Evolutionary conservation across 768 basidiomycete species (phyloP).

Genomic region (Hygrophorus russula): DNA sequence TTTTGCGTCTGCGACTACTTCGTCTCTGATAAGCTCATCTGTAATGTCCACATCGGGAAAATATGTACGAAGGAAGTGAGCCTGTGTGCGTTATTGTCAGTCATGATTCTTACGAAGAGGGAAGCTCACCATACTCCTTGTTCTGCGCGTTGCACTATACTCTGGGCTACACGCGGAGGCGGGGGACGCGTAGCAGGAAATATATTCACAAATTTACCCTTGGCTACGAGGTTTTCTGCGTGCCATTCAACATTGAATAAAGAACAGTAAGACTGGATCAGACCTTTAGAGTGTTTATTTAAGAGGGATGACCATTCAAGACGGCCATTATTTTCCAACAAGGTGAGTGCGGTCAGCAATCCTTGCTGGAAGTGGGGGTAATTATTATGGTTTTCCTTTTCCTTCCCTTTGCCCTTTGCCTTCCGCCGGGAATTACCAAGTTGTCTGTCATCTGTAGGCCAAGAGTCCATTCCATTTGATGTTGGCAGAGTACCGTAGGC

Average conservation of each 20-base stretch:
- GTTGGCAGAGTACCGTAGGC: background rate
- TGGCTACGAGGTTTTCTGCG: conserved; percentile 10
- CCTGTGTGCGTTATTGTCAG: conserved; percentile 24
- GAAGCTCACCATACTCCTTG: conserved; percentile 40
- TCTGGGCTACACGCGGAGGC: conserved; percentile 18
- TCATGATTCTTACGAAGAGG: background rate
- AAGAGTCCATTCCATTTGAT: conserved; percentile 67
- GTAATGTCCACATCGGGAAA: conserved; percentile 69
- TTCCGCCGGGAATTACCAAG: conserved; percentile 12
- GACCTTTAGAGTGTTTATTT: conserved; percentile 15
- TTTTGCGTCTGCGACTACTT: conserved; percentile 36
- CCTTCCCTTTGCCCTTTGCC: conserved; percentile 10
- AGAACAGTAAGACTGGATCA: background rate
- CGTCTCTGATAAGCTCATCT: conserved; percentile 49
- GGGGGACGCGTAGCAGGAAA: conserved; percentile 49
- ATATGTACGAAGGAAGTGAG: conserved; percentile 59
- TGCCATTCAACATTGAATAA: background rate
- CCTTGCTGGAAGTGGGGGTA: conserved; percentile 53
- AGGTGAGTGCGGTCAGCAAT: conserved; percentile 41
- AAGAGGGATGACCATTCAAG: conserved; percentile 43
- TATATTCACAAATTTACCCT: conserved; percentile 26
- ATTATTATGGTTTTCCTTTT: conserved; percentile 14
- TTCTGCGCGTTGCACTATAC: conserved; percentile 43
- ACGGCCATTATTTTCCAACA: conserved; percentile 30
- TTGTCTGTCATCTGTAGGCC: conserved; percentile 45